Percentiles rank a stretch among this genome's conserved stretches.
Conservation (phyloP, 129 eudicot species). For the Apium graveolens region DNA sequence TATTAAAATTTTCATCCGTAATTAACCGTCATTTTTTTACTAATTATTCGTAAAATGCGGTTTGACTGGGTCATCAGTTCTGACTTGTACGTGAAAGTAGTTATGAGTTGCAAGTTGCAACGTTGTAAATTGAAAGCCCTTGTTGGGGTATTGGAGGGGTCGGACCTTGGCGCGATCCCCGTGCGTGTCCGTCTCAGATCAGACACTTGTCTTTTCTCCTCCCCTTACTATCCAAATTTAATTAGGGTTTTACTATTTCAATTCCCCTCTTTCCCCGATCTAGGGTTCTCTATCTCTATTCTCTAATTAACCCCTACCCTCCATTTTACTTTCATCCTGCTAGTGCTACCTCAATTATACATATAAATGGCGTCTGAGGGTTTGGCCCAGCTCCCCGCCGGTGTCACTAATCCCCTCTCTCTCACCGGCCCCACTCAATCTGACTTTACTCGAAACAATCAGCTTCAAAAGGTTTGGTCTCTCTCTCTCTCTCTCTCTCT, state of each 20-base stretch:
- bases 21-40: too few relatives aligned
- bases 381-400: not conserved
- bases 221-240: not conserved
- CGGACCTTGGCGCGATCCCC: not conserved
- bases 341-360: not conserved
- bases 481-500: not conserved
- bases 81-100: too few relatives aligned
- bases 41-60: too few relatives aligned
- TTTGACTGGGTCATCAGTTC: too few relatives aligned
- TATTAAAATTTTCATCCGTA: too few relatives aligned
- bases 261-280: not conserved
- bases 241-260: not conserved
- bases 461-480: slow-evolving; percentile 6
- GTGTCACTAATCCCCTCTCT: slow-evolving; percentile 12
- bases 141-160: not conserved
- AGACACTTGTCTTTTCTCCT: not conserved
- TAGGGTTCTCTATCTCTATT: not conserved
- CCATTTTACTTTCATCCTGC: not conserved
- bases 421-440: slow-evolving; percentile 7
- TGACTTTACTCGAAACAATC: not conserved
- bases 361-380: not conserved
- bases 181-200: not conserved
- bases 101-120: too few relatives aligned
- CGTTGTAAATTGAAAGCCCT: not conserved
- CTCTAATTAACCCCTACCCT: not conserved